phyloP scores from a whole-genome alignment of 1,139 yeast species.

The Saccharomyces hybrid region DNA sequence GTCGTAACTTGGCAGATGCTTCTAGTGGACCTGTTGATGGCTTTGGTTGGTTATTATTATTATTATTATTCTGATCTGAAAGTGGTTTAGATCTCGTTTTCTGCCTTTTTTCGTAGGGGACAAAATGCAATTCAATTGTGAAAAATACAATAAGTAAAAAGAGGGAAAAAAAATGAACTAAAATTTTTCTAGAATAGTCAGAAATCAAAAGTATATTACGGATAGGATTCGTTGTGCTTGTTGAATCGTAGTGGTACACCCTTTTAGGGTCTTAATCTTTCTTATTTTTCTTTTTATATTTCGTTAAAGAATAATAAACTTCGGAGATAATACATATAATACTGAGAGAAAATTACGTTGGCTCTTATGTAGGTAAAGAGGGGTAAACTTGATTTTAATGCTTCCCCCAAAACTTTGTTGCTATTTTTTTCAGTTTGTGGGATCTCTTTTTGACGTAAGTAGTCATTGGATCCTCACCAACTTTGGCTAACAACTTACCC shows the following conservation, averaged over 20 bases:
- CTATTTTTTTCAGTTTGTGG: background rate
- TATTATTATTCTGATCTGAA: background rate
- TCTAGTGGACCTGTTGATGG: background rate
- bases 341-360: background rate
- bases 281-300: too few relatives aligned
- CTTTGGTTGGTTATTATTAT: background rate
- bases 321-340: too few relatives aligned
- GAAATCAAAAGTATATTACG: background rate
- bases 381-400: background rate
- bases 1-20: background rate
- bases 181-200: background rate
- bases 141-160: background rate
- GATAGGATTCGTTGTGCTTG: background rate
- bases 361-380: background rate
- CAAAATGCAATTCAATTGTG: background rate
- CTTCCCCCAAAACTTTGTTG: background rate
- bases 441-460: constrained; percentile 12
- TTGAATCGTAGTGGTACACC: background rate
- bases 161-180: background rate
- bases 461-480: constrained; percentile 15
- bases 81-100: background rate
- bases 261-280: background rate
- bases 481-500: constrained; percentile 2
- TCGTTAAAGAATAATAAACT: background rate
- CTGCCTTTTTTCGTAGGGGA: background rate